Percentiles rank a stretch among this genome's conserved stretches.
phyloP scores from a whole-genome alignment of 352 stramenopile species.

The Blastocystis sp. region DNA sequence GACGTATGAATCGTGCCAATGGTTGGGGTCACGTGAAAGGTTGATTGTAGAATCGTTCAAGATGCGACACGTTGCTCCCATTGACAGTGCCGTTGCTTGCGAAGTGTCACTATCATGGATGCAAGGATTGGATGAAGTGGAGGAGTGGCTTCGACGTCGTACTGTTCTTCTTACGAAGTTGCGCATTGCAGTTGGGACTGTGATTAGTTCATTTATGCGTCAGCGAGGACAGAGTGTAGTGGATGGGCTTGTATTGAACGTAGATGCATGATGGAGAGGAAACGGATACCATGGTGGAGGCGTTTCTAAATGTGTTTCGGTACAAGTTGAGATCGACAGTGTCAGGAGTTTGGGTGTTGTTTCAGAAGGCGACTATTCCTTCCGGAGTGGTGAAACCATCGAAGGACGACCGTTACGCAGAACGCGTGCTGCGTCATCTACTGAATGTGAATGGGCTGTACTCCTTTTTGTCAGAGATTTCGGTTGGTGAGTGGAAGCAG shows the following conservation, averaged over 20 bases:
- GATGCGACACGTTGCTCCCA: not conserved
- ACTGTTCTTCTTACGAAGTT: not conserved
- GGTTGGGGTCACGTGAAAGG: not conserved
- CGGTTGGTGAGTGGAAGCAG: not conserved
- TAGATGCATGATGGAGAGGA: too few relatives aligned
- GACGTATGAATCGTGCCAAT: not conserved
- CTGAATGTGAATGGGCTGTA: slow-evolving; percentile 10
- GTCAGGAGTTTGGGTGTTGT: not conserved
- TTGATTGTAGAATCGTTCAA: not conserved
- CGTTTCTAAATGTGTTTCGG: not conserved
- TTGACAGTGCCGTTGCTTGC: not conserved
- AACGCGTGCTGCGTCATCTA: not conserved
- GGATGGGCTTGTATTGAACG: not conserved
- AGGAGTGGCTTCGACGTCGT: slow-evolving; percentile 31
- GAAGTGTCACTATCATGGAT: slow-evolving; percentile 44
- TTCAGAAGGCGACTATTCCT: slow-evolving; percentile 29
- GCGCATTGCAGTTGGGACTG: not conserved
- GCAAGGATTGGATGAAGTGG: slow-evolving; percentile 29
- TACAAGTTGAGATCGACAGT: not conserved
- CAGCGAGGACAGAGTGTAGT: not conserved
- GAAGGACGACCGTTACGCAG: not conserved
- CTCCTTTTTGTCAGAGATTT: not conserved
- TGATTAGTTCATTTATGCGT: not conserved
- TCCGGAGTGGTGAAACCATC: not conserved
- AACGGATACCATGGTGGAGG: too few relatives aligned